Evolutionary conservation across 257 asterid genomes (phyloP).

Genomic region (Leptodermis oblonga): DNA sequence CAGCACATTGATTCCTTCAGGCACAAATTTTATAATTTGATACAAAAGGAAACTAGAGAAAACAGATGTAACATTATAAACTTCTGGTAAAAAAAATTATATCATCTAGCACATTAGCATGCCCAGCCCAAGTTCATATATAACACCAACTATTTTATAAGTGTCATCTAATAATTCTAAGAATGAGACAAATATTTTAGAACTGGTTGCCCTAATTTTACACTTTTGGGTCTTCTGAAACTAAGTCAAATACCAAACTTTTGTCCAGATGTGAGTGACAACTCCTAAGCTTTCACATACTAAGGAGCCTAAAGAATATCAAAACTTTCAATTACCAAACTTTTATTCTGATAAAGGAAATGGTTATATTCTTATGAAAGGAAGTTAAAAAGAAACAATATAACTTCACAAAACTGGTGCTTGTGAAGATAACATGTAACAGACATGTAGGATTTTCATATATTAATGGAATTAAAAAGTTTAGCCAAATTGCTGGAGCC

Average conservation of each 20-base stretch:
- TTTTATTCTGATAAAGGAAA: neutral
- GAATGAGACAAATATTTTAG: neutral
- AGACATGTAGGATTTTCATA: neutral
- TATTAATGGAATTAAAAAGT: neutral
- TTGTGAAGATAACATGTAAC: neutral
- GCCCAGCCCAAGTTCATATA: neutral
- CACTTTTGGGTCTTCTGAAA: neutral
- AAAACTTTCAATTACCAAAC: too few relatives aligned
- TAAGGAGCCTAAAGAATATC: neutral
- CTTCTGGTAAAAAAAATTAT: neutral
- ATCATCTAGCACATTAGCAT: neutral
- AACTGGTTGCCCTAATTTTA: neutral
- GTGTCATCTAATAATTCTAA: too few relatives aligned
- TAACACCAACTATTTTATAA: neutral
- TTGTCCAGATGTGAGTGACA: neutral
- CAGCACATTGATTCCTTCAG: neutral
- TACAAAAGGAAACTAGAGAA: neutral
- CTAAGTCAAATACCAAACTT: neutral
- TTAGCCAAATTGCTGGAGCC: neutral
- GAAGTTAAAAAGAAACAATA: neutral
- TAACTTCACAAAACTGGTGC: neutral
- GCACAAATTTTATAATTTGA: neutral
- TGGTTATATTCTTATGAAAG: neutral
- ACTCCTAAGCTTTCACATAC: neutral
- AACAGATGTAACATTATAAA: neutral